Evolutionary conservation across 2,329 filamentous ascomycete species (phyloP).

Genomic region (Bipolaris sorokiniana): DNA sequence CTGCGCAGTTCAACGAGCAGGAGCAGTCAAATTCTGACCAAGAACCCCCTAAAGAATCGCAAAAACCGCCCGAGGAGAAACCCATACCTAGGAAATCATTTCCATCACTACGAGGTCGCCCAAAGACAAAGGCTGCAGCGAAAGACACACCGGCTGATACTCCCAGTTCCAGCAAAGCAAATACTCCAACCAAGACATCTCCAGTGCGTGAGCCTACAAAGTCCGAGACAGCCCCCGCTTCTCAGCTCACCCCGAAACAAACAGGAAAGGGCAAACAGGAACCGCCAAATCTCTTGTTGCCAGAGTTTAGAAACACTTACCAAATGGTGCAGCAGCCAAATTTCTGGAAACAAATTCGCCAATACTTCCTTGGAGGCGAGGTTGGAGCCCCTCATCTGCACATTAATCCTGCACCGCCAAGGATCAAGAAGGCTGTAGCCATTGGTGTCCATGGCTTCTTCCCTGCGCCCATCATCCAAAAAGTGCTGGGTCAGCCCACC

Average conservation of each 20-base stretch:
- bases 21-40: slow-evolving; percentile 28
- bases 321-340: slow-evolving; percentile 53
- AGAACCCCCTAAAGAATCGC: slow-evolving; percentile 26
- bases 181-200: slow-evolving; percentile 37
- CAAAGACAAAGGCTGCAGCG: slow-evolving; percentile 30
- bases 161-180: slow-evolving; percentile 48
- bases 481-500: slow-evolving; percentile 90
- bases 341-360: slow-evolving; percentile 53
- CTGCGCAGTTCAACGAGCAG: slow-evolving; percentile 58
- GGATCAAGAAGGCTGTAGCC: slow-evolving; percentile 83
- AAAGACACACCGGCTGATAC: slow-evolving; percentile 29
- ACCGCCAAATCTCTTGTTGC: slow-evolving; percentile 69
- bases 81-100: slow-evolving; percentile 37
- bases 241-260: slow-evolving; percentile 38
- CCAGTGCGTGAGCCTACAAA: slow-evolving; percentile 36
- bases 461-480: slow-evolving; percentile 83
- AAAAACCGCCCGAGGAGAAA: slow-evolving; percentile 25
- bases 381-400: slow-evolving; percentile 71
- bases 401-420: slow-evolving; percentile 70
- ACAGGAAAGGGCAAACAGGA: slow-evolving; percentile 37
- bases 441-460: slow-evolving; percentile 97
- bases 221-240: slow-evolving; percentile 32
- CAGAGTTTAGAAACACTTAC: slow-evolving; percentile 73
- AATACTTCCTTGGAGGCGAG: slow-evolving; percentile 55
- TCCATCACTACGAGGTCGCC: slow-evolving; percentile 39